These are phyloP conservation scores for Castanospermum australe DNA, from an alignment of 306 rosid genomes.

Conservation along the genomic window DNA sequence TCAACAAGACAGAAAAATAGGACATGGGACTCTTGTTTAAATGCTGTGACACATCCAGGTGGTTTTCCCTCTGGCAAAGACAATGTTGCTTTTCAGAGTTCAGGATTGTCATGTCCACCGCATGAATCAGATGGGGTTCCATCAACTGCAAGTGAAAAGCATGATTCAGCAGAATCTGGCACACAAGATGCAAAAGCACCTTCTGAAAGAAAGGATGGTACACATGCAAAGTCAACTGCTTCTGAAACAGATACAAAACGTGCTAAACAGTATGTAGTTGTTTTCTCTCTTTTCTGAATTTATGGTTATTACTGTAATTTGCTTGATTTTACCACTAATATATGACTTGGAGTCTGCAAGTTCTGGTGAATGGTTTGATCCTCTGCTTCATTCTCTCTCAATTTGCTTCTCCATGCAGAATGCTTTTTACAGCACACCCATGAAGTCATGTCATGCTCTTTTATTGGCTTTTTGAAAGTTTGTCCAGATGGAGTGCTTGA, in stretches of 20 bases:
- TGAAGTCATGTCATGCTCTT: not conserved
- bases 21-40: slow-evolving; percentile 54
- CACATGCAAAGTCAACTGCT: slow-evolving; percentile 43
- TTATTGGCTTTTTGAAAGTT: slow-evolving; percentile 6
- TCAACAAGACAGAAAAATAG: slow-evolving; percentile 55
- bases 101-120: slow-evolving; percentile 50
- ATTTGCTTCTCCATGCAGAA: not conserved
- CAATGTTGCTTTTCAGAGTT: slow-evolving; percentile 45
- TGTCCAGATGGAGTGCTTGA: not conserved
- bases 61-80: slow-evolving; percentile 48
- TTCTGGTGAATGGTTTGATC: slow-evolving; percentile 3
- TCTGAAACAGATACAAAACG: slow-evolving; percentile 70
- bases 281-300: slow-evolving; percentile 2
- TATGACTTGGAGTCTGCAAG: not conserved
- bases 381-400: not conserved
- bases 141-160: slow-evolving; percentile 44
- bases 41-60: slow-evolving; percentile 38
- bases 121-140: slow-evolving; percentile 56
- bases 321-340: not conserved
- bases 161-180: slow-evolving; percentile 47
- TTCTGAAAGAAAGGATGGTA: slow-evolving; percentile 53
- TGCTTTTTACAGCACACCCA: not conserved
- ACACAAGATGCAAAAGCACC: slow-evolving; percentile 43
- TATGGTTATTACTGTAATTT: not conserved
- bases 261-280: slow-evolving; percentile 62